A percentile compares a stretch with the other conserved stretches of the same genome.
Evolutionary conservation across 495 filamentous ascomycete species (phyloP).

Genomic region (Aspergillus kassunensis): DNA sequence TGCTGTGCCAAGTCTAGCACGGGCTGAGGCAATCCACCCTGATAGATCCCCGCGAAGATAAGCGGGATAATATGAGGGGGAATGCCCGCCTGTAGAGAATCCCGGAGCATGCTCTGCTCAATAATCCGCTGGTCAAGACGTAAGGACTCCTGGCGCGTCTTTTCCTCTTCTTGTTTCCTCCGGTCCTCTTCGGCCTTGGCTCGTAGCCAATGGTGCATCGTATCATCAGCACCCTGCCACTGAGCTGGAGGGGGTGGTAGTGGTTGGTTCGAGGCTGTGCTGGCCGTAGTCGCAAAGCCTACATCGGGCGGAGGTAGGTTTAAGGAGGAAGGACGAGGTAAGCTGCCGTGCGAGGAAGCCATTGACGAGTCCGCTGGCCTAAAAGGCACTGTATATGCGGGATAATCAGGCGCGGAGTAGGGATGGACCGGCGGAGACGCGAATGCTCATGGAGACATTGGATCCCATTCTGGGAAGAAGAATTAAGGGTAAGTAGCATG

Average conservation of each 20-base stretch:
- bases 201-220: constrained; percentile 75
- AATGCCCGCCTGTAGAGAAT: constrained; percentile 74
- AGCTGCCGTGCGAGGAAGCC: constrained; percentile 33
- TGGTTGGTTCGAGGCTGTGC: constrained; percentile 26
- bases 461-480: constrained; percentile 35
- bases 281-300: constrained; percentile 30
- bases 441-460: constrained; percentile 40
- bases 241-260: constrained; percentile 67
- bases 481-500: constrained; percentile 45
- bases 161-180: constrained; percentile 82
- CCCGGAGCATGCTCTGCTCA: constrained; percentile 78
- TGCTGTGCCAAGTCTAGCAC: constrained; percentile 74
- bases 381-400: constrained; percentile 13
- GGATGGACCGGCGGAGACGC: constrained; percentile 28
- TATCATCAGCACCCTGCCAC: constrained; percentile 73
- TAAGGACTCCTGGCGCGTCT: constrained; percentile 72
- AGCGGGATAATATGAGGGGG: constrained; percentile 84
- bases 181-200: constrained; percentile 84
- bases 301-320: constrained; percentile 34
- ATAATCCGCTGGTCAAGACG: constrained; percentile 77
- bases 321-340: constrained; percentile 38
- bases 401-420: constrained; percentile 21
- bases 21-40: constrained; percentile 56
- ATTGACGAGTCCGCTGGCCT: constrained; percentile 24
- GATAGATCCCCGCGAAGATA: constrained; percentile 80